Conservation (phyloP, 495 filamentous ascomycete genomes). For the Penicillium coprophilum region DNA sequence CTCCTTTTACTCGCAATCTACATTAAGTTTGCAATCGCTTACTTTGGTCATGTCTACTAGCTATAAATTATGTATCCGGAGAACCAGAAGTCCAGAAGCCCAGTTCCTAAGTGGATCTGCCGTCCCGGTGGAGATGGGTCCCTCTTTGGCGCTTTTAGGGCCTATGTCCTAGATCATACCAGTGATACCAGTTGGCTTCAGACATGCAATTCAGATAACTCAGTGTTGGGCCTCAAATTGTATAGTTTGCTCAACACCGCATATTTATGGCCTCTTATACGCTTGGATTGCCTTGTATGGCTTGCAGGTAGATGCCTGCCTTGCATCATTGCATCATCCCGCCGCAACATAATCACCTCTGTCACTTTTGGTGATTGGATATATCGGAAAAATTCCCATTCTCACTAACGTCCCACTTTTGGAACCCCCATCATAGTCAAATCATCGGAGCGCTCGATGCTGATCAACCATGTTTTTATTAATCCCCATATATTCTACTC, state of each 20-base stretch:
- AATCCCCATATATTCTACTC: neutral
- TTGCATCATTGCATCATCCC: constrained; percentile 28
- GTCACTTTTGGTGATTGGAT: constrained; percentile 10
- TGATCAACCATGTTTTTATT: neutral
- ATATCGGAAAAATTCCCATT: constrained; percentile 3
- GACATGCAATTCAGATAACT: neutral
- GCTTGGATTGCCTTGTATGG: constrained; percentile 16
- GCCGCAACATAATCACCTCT: constrained; percentile 10
- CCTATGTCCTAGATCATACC: neutral
- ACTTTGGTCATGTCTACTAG: neutral
- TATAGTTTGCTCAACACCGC: constrained; percentile 6
- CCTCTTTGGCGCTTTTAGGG: constrained; percentile 2
- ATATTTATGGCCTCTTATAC: constrained; percentile 16
- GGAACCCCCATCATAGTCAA: neutral
- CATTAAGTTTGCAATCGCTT: neutral
- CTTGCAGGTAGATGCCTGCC: constrained; percentile 22
- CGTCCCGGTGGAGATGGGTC: constrained; percentile 13
- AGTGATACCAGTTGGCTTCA: neutral
- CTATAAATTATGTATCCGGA: neutral
- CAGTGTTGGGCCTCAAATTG: constrained; percentile 11
- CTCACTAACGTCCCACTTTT: neutral
- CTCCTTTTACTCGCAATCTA: neutral
- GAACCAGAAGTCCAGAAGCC: neutral
- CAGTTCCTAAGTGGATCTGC: constrained; percentile 13
- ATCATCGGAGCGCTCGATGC: neutral